Base-by-base conservation (phyloP, 2,329 filamentous ascomycete species). In the Colletotrichum melonis region DNA sequence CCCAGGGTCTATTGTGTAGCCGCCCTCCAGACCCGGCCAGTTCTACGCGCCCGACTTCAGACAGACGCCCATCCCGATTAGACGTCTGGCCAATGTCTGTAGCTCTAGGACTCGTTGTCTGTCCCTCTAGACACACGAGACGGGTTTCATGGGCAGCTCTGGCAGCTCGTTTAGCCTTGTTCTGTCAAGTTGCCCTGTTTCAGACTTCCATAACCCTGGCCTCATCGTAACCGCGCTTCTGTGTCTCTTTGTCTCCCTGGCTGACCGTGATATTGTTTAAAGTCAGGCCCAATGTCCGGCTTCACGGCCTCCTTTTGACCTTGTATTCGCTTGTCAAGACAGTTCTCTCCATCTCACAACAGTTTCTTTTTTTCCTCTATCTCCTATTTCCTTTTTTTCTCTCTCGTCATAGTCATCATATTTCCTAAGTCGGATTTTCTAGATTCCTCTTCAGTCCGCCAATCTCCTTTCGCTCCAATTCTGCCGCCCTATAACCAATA, bases 51-150 rank as follows among this genome's bases (percentile, higher is more conserved):
- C 85, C 83, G 78, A 78, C 81, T 81, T 80, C 82, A 86, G 82
- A 88, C 84, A 86, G 81, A 84, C 85, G 84, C 86, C 84, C 73
- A 82, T 83, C 78, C 79, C 81, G 78, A 81, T 26, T 30, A 78
- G 78, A 78, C 76, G 75, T 76, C 78, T 80, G 85, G 83, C 88
- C 88, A 90, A 89, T 89, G 84, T 86, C 83, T 82, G 82, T 80
- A 80, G 81, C 81, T 82, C 80, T 77, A 84, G 80, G 75, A 35
- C 63, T 63, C 30, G 69, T 75, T 78, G 75, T 76, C 77, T 80
- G 80, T 78, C 79, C 78, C 77, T 86, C 86, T 81, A 84, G 86
- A 89, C 81, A 89, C 88, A 85, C 81, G 75, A 81, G 80, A 79
- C 78, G 76, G 79, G 88, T 90, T 90, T 90, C 88, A 89, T 83